These are phyloP conservation scores for Pleurotus cornucopiae DNA, from an alignment of 768 basidiomycete species.

Conservation along the genomic window DNA sequence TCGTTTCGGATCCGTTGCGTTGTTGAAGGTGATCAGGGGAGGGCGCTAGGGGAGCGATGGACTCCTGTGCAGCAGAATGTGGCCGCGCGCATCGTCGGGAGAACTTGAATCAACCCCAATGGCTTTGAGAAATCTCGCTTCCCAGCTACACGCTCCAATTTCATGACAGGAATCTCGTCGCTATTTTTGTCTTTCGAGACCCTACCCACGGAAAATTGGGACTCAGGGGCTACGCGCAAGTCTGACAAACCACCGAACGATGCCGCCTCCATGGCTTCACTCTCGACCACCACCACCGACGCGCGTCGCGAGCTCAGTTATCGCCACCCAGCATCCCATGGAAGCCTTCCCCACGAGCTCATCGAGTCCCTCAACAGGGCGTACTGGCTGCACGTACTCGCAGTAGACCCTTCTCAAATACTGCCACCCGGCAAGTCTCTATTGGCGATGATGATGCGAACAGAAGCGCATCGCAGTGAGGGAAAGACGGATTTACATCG, in stretches of 20 bases:
- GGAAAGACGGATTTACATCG: constrained; percentile 21
- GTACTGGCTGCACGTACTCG: constrained; percentile 66
- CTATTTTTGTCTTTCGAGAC: too few relatives aligned
- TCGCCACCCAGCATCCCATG: constrained; percentile 6
- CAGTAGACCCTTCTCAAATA: constrained; percentile 53
- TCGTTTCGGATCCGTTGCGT: too few relatives aligned
- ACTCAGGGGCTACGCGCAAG: neutral
- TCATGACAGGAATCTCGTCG: too few relatives aligned
- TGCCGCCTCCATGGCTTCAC: neutral
- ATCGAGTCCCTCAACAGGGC: constrained; percentile 52
- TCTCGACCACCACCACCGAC: constrained; percentile 1
- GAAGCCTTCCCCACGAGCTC: constrained; percentile 50
- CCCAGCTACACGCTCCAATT: too few relatives aligned
- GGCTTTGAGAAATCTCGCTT: too few relatives aligned
- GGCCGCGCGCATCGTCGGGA: too few relatives aligned
- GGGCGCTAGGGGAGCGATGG: too few relatives aligned
- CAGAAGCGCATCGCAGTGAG: constrained; percentile 17
- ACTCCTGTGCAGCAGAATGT: too few relatives aligned
- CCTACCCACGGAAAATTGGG: neutral
- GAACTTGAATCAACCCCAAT: too few relatives aligned
- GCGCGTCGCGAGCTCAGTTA: neutral
- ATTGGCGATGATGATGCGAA: constrained; percentile 51
- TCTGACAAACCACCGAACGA: neutral
- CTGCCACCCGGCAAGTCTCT: constrained; percentile 74
- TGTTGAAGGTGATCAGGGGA: too few relatives aligned